Conservation (phyloP, 2,329 filamentous ascomycete genomes). For the Fusarium azukiicola region DNA sequence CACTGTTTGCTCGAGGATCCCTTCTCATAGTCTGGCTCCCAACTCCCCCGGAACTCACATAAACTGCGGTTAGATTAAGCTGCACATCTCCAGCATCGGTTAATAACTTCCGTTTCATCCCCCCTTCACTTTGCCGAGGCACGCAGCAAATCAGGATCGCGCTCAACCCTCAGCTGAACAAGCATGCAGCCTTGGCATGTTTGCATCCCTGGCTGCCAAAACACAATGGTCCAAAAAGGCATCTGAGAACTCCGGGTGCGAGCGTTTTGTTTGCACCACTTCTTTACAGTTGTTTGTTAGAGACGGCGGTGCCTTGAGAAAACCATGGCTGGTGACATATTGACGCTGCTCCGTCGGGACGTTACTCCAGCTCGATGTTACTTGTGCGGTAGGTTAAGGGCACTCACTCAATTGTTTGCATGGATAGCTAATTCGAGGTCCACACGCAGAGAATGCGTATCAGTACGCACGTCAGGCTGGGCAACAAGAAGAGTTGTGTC, state of each 20-base stretch:
- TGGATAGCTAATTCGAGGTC: not conserved
- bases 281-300: not conserved
- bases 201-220: not conserved
- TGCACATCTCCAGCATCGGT: not conserved
- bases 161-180: conserved; percentile 14
- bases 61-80: conserved; percentile 3
- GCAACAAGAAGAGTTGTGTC: not conserved
- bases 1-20: not conserved
- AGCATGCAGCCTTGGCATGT: conserved; percentile 19
- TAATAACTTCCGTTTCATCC: conserved; percentile 4
- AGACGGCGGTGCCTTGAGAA: not conserved
- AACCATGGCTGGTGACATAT: not conserved
- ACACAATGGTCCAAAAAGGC: not conserved
- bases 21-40: not conserved
- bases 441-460: not conserved
- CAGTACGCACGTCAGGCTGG: conserved; percentile 6
- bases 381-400: not conserved
- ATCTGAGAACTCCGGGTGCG: not conserved
- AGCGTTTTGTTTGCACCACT: not conserved
- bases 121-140: conserved; percentile 7
- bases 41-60: not conserved
- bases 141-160: conserved; percentile 16
- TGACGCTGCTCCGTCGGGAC: not conserved
- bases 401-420: not conserved
- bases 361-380: not conserved